A percentile compares a stretch with the other conserved stretches of the same genome.
Conservation (phyloP, 805 yeast species). For the Cephaloascus albidus region DNA sequence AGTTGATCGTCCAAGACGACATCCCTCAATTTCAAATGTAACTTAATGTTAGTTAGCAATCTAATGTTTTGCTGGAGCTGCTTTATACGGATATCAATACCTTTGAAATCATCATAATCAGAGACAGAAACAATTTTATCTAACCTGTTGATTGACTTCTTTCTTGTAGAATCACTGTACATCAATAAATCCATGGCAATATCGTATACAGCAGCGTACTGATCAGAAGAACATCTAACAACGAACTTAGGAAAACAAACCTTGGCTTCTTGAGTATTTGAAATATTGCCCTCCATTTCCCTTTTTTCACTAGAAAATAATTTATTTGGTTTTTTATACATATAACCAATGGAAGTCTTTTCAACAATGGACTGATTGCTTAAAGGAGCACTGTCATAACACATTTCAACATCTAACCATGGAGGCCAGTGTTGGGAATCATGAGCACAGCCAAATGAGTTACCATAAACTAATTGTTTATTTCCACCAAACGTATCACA, state of each 20-base stretch:
- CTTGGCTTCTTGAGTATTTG: constrained; percentile 12
- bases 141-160: constrained; percentile 30
- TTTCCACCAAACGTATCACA: constrained; percentile 12
- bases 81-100: constrained; percentile 18
- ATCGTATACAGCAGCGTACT: constrained; percentile 25
- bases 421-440: constrained; percentile 29
- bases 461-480: constrained; percentile 8
- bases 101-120: constrained; percentile 24
- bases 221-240: constrained; percentile 25
- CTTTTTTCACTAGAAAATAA: constrained; percentile 27
- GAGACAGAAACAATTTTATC: constrained; percentile 26
- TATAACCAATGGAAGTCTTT: constrained; percentile 28
- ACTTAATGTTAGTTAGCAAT: constrained; percentile 21
- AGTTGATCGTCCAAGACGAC: constrained; percentile 11
- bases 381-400: constrained; percentile 16
- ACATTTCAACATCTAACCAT: constrained; percentile 31
- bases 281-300: constrained; percentile 9
- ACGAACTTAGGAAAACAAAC: constrained; percentile 28
- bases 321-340: constrained; percentile 42
- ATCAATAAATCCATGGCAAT: constrained; percentile 24
- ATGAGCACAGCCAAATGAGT: constrained; percentile 2
- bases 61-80: constrained; percentile 21
- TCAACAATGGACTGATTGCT: constrained; percentile 22
- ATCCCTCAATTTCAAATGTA: constrained; percentile 27
- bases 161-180: constrained; percentile 19